These are phyloP conservation scores for Didymella sp. DNA, from an alignment of 2,329 filamentous ascomycete genomes.

Conservation along the genomic window DNA sequence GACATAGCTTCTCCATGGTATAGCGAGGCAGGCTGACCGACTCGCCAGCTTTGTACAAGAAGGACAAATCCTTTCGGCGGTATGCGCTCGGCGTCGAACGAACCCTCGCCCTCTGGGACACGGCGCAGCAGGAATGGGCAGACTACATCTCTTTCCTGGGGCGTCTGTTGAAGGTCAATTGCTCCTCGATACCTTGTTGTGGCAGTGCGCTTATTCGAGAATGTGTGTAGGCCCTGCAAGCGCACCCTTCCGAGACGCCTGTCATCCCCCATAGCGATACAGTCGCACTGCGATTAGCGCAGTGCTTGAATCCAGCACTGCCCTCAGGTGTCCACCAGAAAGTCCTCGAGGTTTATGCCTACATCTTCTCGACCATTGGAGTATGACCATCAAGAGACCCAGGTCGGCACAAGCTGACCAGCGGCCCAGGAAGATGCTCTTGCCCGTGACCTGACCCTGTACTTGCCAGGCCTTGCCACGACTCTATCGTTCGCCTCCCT, in stretches of 20 bases:
- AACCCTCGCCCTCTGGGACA: constrained; percentile 88
- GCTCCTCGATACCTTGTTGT: constrained; percentile 20
- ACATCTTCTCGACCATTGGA: constrained; percentile 86
- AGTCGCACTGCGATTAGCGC: constrained; percentile 88
- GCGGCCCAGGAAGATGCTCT: constrained; percentile 68
- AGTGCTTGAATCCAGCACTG: constrained; percentile 91
- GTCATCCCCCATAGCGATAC: constrained; percentile 80
- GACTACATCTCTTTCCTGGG: constrained; percentile 98
- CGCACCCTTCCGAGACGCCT: constrained; percentile 74
- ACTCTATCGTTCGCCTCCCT: constrained; percentile 95
- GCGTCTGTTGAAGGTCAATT: constrained; percentile 79
- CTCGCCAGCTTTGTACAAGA: constrained; percentile 62
- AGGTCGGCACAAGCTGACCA: constrained; percentile 32
- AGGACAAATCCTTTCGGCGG: constrained; percentile 76
- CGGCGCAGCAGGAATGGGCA: constrained; percentile 95
- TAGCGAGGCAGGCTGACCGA: constrained; percentile 8
- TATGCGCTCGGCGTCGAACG: constrained; percentile 90
- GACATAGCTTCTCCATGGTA: not conserved
- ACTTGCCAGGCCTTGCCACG: constrained; percentile 86
- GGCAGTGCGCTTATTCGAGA: constrained; percentile 34
- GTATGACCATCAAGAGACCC: constrained; percentile 50
- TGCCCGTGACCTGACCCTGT: constrained; percentile 81
- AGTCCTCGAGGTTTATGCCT: constrained; percentile 89
- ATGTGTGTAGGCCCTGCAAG: constrained; percentile 76
- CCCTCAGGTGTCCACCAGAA: constrained; percentile 98